Evolutionary conservation across 139 green algal species (phyloP), one percentile per base, ranked within the genome.

Genomic region (Chlamydomonas asymmetrica): DNA sequence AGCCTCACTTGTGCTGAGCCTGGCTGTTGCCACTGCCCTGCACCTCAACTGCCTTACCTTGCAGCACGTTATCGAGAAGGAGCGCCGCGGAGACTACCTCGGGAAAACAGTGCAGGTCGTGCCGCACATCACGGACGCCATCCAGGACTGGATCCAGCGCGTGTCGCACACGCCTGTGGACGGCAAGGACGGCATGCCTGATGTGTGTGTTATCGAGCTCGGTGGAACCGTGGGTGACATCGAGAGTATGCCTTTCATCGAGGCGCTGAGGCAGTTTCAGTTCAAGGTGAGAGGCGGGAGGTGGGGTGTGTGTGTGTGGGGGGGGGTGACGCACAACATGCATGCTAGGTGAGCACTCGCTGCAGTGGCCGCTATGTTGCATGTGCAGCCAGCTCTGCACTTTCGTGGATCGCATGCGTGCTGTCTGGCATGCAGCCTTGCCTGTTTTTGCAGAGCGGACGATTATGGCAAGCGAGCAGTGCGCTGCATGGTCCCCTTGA

Each of bases 31-130:
- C 25, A n/a, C 35, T 41, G 49, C 31, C 34, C 35, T 18, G 49
- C 32, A 35, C 25, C 52, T 8, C 49, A 31, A 69, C 20, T 9
- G 32, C 8, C 6, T 0, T 31, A 71, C 45, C 5, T 40, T 73
- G 69, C 87, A 97, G 86, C 75, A 77, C 6, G 95, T 99, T 10
- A 95, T 99, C 35, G 96, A 98, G 80, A 88, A 88, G 10, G 96
- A 99, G 80, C 82, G 97, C 22, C 78, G 89, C 10, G 97, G 96
- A 7, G 97, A 98, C 83, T 99, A 98, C 80, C 83, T 99, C 41
- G 97, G 96, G 45, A 98, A 99, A 84, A 99, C 96, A 18, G 97
- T 99, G 68, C 96, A 99, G 85, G 94, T 98, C 40, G 94, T 99
- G 57, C 96, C 96, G 0, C 96, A 99, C 86, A 94, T 99, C 66